Conservation (phyloP, 495 filamentous ascomycete genomes). For the Penicillium daleae region DNA sequence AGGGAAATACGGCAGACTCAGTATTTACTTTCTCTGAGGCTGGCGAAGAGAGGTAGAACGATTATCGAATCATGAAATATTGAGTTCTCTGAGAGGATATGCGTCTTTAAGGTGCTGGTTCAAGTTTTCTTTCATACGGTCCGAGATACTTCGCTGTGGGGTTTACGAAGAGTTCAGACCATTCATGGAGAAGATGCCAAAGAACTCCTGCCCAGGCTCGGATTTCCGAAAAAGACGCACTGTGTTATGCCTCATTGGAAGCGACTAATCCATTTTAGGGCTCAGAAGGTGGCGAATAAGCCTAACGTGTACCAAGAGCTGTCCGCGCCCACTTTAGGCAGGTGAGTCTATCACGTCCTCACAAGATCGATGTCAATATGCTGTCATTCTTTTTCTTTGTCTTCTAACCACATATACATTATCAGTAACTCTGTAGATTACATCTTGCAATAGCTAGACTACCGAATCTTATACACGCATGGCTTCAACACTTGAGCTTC, state of each 20-base stretch:
- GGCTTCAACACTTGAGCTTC: conserved; percentile 84
- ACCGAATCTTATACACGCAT: conserved; percentile 94
- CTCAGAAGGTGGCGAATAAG: background rate
- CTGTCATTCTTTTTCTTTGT: background rate
- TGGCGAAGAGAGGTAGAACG: too few relatives aligned
- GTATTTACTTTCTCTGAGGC: background rate
- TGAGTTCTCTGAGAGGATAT: background rate
- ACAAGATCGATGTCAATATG: too few relatives aligned
- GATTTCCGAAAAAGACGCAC: background rate
- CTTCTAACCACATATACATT: background rate
- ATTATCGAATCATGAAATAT: background rate
- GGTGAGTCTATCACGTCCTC: background rate
- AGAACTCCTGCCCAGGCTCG: too few relatives aligned
- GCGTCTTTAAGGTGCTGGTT: background rate
- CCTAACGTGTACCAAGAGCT: background rate
- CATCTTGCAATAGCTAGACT: conserved; percentile 21
- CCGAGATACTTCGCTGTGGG: too few relatives aligned
- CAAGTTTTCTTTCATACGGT: too few relatives aligned
- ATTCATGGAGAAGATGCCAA: background rate
- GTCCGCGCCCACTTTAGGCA: background rate
- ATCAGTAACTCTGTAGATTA: background rate
- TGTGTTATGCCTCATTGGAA: background rate
- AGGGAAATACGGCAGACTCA: background rate
- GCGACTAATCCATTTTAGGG: background rate
- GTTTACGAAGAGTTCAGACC: background rate